Evolutionary conservation across 257 asterid species (phyloP).

Genomic region (Nicotiana knightiana): DNA sequence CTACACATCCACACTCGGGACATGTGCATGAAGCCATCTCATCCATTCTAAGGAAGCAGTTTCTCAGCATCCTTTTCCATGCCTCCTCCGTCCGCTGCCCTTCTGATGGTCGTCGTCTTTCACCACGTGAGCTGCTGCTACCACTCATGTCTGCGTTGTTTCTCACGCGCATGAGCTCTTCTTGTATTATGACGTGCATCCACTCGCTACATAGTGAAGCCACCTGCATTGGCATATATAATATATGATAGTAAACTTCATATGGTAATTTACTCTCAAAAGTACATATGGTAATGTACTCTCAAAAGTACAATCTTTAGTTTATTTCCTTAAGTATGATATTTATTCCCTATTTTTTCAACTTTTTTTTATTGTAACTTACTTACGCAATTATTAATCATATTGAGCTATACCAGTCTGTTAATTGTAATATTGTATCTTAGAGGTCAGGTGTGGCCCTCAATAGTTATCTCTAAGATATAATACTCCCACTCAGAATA

Average conservation of each 20-base stretch:
- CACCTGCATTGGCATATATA: slow-evolving; percentile 7
- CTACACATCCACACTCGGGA: not conserved
- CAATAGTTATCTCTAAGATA: too few species aligned
- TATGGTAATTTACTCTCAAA: not conserved
- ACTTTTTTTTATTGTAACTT: too few species aligned
- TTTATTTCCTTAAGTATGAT: too few species aligned
- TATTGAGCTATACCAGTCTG: too few species aligned
- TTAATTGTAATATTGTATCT: too few species aligned
- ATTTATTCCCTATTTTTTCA: too few species aligned
- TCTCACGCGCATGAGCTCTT: slow-evolving; percentile 10
- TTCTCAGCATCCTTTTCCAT: slow-evolving; percentile 8
- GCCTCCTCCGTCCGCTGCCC: slow-evolving; percentile 4
- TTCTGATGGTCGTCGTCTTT: not conserved
- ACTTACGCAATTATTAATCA: too few species aligned
- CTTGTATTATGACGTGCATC: slow-evolving; percentile 15
- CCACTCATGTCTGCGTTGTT: not conserved
- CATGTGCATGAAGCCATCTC: slow-evolving; percentile 8
- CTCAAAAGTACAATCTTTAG: not conserved
- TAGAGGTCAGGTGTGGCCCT: too few species aligned
- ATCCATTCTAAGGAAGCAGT: slow-evolving; percentile 12
- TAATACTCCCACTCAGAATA: too few species aligned
- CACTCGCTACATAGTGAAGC: slow-evolving; percentile 15
- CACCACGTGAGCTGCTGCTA: not conserved
- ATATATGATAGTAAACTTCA: not conserved
- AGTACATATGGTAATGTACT: not conserved